Base-by-base conservation (phyloP, 257 asterid species). In the Penstemon newberryi region DNA sequence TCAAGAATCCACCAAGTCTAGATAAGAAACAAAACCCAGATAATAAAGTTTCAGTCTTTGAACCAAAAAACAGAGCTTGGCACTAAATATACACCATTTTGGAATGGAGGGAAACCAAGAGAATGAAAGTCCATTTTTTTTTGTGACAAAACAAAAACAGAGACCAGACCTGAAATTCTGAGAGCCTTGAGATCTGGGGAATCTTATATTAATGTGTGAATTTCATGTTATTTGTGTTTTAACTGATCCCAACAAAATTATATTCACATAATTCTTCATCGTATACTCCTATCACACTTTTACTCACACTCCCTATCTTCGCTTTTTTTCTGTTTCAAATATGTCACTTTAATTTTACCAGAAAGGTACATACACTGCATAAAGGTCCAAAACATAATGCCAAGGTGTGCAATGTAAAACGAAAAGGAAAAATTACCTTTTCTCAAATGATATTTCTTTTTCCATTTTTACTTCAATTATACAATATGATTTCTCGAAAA, bases 111-210 rank as follows among this genome's bases (percentile, higher is more conserved):
- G 33, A 25, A 25, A 25, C 33, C 33, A 25, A 25, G 33, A 25
- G 33, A 1, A 25, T 2, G 33, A 25, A 25, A 25, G 33, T 25
- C 33, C 1, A 1, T 25, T 25, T 25, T 25, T 25, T 25, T 74
- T 81, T 74, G 81, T 70, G 87, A 81, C 69, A 65, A 77, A 74
- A 73, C 55, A 67, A 67, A 60, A 83, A 77, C 67, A 75, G 70
- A 54, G 74, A 71, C 59, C 69, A 60, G 56, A 70, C 74, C 81
- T 80, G 86, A 78, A 82, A 83, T 77, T 84, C 81, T 66, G 78
- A 56, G 39, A 71, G 77, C 73, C 80, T 85, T 76, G 96, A 87
- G 95, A 92, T 87, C 89, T 85, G 89, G 74, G 84, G 83, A 25
- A 25, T 25, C 33, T 25, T 2, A 25, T 25, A 25, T 25, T 25